Evolutionary conservation across 768 basidiomycete species (phyloP).

Genomic region (Lentinula sp.): DNA sequence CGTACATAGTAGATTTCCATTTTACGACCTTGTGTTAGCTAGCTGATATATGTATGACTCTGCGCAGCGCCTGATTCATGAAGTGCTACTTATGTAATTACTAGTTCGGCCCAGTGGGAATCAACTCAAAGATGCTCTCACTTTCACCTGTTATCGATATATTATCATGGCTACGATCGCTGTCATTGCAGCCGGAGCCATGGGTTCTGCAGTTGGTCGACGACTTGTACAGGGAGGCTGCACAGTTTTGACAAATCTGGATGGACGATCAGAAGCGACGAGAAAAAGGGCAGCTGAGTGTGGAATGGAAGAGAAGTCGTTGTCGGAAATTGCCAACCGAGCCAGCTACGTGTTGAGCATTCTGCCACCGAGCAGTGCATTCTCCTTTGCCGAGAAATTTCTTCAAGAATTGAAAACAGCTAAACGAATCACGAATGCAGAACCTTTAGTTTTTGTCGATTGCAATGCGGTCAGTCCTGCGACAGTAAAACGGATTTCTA

Average conservation of each 20-base stretch:
- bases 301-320: conserved; percentile 37
- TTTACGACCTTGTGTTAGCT: too few relatives aligned
- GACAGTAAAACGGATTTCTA: conserved; percentile 41
- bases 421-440: conserved; percentile 1
- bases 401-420: conserved; percentile 19
- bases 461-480: conserved; percentile 54
- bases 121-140: too few relatives aligned
- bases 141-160: too few relatives aligned
- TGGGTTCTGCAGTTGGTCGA: conserved; percentile 53
- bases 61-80: too few relatives aligned
- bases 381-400: conserved; percentile 36
- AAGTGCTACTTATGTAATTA: too few relatives aligned
- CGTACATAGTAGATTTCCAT: too few relatives aligned
- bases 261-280: conserved; percentile 46
- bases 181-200: conserved; percentile 50
- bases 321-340: conserved; percentile 23
- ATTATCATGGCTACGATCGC: conserved; percentile 26
- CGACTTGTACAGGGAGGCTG: conserved; percentile 40
- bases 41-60: too few relatives aligned
- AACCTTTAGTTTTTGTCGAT: conserved; percentile 38
- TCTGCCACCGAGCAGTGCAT: conserved; percentile 50
- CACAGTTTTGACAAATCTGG: conserved; percentile 49
- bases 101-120: too few relatives aligned
- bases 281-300: conserved; percentile 42
- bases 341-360: conserved; percentile 50